Percentiles rank a stretch among this genome's conserved stretches.
These are phyloP conservation scores for Plasmodium inui DNA, from an alignment of 169 alveolate species.

Conservation along the genomic window DNA sequence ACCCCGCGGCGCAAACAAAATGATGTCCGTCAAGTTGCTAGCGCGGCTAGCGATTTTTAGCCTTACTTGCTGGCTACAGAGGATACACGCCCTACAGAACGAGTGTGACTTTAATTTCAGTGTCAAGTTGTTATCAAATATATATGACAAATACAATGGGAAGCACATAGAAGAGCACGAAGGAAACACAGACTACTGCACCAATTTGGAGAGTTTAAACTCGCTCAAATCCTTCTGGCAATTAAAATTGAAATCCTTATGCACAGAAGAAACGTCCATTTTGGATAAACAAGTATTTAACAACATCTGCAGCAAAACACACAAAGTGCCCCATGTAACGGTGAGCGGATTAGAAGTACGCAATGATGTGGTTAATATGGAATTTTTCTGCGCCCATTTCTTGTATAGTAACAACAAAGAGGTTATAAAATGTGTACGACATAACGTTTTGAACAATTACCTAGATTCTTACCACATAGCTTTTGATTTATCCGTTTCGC, in stretches of 20 bases:
- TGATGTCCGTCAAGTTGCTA: not conserved
- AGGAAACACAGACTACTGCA: slow-evolving; percentile 13
- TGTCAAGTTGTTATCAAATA: slow-evolving; percentile 6
- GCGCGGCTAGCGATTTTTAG: slow-evolving; percentile 2
- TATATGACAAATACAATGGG: slow-evolving; percentile 61
- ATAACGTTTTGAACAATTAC: slow-evolving; percentile 39
- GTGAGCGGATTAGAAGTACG: slow-evolving; percentile 24
- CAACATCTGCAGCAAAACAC: slow-evolving; percentile 44
- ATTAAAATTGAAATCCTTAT: slow-evolving; percentile 57
- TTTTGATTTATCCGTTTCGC: slow-evolving; percentile 54
- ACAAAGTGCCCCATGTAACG: slow-evolving; percentile 31
- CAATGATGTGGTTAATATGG: slow-evolving; percentile 17
- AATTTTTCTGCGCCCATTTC: slow-evolving; percentile 75
- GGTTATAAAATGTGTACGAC: slow-evolving; percentile 64
- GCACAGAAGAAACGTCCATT: slow-evolving; percentile 73
- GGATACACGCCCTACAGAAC: slow-evolving; percentile 4
- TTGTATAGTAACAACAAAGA: slow-evolving; percentile 63
- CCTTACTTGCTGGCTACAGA: not conserved
- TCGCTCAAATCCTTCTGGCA: slow-evolving; percentile 42
- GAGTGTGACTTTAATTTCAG: slow-evolving; percentile 45
- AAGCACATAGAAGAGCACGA: not conserved
- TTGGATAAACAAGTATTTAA: slow-evolving; percentile 61
- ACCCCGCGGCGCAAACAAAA: not conserved
- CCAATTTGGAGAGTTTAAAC: slow-evolving; percentile 53
- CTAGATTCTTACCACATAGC: slow-evolving; percentile 70